A percentile compares a stretch with the other conserved stretches of the same genome.
Evolutionary conservation across 192 early-diverging fungal genomes (phyloP).

Genomic region (Allomyces macrogynus): DNA sequence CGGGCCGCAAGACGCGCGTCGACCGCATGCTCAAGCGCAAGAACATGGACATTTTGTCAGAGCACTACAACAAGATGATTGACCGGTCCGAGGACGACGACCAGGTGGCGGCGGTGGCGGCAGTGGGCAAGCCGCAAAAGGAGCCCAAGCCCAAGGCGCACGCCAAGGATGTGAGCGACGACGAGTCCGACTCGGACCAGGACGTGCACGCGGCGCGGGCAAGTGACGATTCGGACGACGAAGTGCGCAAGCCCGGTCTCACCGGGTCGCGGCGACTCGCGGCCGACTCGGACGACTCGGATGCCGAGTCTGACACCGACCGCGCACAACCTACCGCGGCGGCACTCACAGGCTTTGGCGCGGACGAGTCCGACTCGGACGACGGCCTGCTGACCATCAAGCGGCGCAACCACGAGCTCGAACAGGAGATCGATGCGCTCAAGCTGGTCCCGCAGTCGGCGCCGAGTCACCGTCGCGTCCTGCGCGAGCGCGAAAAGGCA

Average conservation of each 20-base stretch:
- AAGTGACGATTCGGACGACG: neutral
- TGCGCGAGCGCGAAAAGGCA: slow-evolving; percentile 41
- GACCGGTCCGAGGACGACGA: slow-evolving; percentile 18
- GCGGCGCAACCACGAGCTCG: slow-evolving; percentile 61
- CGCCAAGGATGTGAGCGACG: neutral
- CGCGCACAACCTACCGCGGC: neutral
- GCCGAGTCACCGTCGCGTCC: slow-evolving; percentile 20
- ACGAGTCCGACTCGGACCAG: neutral
- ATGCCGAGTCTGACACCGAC: slow-evolving; percentile 15
- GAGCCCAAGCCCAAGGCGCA: neutral
- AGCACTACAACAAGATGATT: slow-evolving; percentile 73
- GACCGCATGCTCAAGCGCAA: slow-evolving; percentile 85
- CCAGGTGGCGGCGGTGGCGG: neutral
- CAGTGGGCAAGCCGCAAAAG: neutral
- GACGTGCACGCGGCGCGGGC: neutral
- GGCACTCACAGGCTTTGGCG: neutral
- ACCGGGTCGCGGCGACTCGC: neutral
- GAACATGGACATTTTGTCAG: slow-evolving; percentile 74
- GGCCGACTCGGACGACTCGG: too few species aligned
- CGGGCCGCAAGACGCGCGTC: slow-evolving; percentile 48
- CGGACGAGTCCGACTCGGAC: neutral
- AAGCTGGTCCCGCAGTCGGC: slow-evolving; percentile 8
- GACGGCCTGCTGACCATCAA: slow-evolving; percentile 66
- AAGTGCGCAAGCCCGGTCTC: neutral
- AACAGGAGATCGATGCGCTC: slow-evolving; percentile 21